These are phyloP conservation scores for Raddia distichophylla DNA, from an alignment of 176 grass and related monocot species.

Conservation along the genomic window DNA sequence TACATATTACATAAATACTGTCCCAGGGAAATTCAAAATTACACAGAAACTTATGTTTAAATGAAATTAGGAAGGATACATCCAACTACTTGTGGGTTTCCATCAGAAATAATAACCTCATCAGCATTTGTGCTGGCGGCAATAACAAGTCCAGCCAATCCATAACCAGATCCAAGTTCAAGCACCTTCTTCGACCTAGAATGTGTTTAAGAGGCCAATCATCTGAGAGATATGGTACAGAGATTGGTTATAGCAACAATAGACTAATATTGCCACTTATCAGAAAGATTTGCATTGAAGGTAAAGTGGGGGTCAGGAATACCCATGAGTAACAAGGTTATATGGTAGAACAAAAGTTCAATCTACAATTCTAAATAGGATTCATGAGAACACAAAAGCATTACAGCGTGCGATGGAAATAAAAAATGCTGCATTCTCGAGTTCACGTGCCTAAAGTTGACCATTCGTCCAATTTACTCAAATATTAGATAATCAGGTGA, in stretches of 20 bases:
- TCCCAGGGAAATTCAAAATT: neutral
- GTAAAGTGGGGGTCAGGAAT: neutral
- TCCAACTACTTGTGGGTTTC: constrained; percentile 88
- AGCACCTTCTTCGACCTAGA: constrained; percentile 84
- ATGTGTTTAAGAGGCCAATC: constrained; percentile 25
- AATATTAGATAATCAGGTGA: constrained; percentile 7
- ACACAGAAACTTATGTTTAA: neutral
- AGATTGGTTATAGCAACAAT: constrained; percentile 23
- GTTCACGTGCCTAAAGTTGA: constrained; percentile 11
- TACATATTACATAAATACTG: constrained; percentile 13
- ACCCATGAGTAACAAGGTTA: neutral
- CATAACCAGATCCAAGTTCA: constrained; percentile 95
- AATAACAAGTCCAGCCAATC: constrained; percentile 81
- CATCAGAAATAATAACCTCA: constrained; percentile 89
- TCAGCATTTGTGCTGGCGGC: constrained; percentile 74
- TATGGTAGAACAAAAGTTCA: constrained; percentile 28
- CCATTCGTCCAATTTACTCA: neutral
- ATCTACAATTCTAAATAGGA: neutral
- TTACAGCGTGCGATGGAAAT: neutral
- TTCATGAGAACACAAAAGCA: neutral
- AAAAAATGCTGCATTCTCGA: constrained; percentile 30
- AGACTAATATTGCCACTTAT: constrained; percentile 8
- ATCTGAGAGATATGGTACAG: constrained; percentile 26
- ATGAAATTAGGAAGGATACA: constrained; percentile 81
- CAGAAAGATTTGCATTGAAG: constrained; percentile 20